Base-by-base conservation (phyloP, 2,329 filamentous ascomycete genomes). In the Allantophomopsis lycopodina region DNA sequence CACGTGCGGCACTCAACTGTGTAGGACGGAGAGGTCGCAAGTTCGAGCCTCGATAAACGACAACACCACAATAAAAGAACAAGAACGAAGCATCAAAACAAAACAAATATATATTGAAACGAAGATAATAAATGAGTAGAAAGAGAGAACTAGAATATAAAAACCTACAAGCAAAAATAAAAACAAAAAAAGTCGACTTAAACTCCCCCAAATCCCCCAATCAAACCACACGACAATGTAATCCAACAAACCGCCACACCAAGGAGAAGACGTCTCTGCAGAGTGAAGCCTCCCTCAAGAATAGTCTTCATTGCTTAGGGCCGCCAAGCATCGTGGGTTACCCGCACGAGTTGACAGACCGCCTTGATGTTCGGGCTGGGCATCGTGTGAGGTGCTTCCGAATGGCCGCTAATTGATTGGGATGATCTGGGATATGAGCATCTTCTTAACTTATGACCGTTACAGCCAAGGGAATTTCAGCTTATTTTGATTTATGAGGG, bases 201-300 rank as follows among this genome's bases (percentile, higher is more conserved):
- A 46, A 44, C 51, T 12, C 53, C 50, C 48, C 46, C 47, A 49
- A 38, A 42, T 48, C 36, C 40, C 31, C 7, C 40, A 61, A 65
- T 68, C 73, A 77, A 69, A 61, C 60, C 71, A 71, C 69, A 65
- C 57, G 65, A 67, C 64, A 67, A 68, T 73, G 76, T 78, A 60
- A 69, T 80, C 76, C 76, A 74, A 61, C 65, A 63, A 36, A 40
- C 54, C 74, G 76, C 76, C 75, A 79, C 67, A 67, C 68, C 69
- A 77, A 72, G 76, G 75, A 73, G 74, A 71, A 74, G 68, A 76
- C 65, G 59, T 59, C 75, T 79, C 72, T 80, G 76, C 75, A 76
- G 73, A 77, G 76, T 80, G 71, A 79, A 62, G 42, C 76, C 76
- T 78, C 75, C 69, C 76, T 80, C 67, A 75, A 79, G 75, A 53